phyloP scores from a whole-genome alignment of 2,329 filamentous ascomycete species.

The Sphaceloma murrayae region DNA sequence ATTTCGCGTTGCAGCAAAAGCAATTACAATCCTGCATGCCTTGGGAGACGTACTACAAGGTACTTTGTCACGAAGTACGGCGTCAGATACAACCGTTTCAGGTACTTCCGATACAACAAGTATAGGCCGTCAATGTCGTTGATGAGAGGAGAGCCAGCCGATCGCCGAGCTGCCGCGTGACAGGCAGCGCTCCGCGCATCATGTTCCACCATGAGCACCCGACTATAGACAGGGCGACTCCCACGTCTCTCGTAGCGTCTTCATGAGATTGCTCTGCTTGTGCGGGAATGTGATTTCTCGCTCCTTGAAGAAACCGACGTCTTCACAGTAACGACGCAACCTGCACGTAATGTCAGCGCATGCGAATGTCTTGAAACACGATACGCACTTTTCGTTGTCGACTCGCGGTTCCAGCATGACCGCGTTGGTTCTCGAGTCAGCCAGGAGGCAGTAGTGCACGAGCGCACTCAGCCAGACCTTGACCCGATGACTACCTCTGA shows the following conservation, averaged over 20 bases:
- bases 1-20: slow-evolving; percentile 10
- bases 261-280: slow-evolving; percentile 83
- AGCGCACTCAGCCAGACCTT: slow-evolving; percentile 73
- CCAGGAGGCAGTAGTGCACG: slow-evolving; percentile 74
- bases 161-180: too few relatives aligned
- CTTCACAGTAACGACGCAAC: slow-evolving; percentile 59
- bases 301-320: slow-evolving; percentile 75
- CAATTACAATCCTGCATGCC: too few relatives aligned
- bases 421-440: slow-evolving; percentile 70
- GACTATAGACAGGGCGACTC: slow-evolving; percentile 45
- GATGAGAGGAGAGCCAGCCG: too few relatives aligned
- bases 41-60: too few relatives aligned
- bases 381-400: slow-evolving; percentile 76
- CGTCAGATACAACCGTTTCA: too few relatives aligned
- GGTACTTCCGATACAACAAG: too few relatives aligned
- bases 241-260: slow-evolving; percentile 71
- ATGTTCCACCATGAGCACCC: not conserved
- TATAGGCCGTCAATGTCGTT: slow-evolving; percentile 4
- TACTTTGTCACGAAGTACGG: too few relatives aligned
- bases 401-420: slow-evolving; percentile 82
- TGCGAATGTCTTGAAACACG: not conserved
- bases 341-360: slow-evolving; percentile 34
- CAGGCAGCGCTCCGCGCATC: too few relatives aligned
- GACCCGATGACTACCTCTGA: slow-evolving; percentile 66
- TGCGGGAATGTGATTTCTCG: slow-evolving; percentile 79